Evolutionary conservation across 495 filamentous ascomycete species (phyloP).

Genomic region (Aspergillus mulundensis): DNA sequence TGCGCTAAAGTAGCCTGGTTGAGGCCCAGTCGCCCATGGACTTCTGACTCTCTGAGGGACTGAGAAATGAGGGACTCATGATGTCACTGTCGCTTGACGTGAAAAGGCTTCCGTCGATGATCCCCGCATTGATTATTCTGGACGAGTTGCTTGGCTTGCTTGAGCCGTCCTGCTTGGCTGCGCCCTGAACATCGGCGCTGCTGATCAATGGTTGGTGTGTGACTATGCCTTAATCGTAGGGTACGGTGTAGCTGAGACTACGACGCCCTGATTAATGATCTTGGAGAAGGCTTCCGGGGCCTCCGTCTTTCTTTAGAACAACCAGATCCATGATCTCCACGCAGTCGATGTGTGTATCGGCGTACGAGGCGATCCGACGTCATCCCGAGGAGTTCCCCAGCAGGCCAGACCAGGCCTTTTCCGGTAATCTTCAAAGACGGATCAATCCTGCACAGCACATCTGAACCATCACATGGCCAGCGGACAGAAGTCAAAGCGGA

Average conservation of each 20-base stretch:
- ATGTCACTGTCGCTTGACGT: constrained; percentile 1
- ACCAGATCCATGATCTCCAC: neutral
- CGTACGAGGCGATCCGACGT: neutral
- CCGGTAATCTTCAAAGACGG: constrained; percentile 7
- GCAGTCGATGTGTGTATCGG: neutral
- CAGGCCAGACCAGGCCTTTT: neutral
- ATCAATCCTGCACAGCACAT: constrained; percentile 6
- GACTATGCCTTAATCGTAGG: neutral
- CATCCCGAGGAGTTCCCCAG: neutral
- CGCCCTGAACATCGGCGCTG: constrained; percentile 5
- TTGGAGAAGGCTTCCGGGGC: neutral
- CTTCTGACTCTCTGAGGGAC: neutral
- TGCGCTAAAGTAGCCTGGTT: neutral
- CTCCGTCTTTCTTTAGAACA: neutral
- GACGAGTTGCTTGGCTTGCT: neutral
- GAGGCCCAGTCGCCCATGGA: neutral
- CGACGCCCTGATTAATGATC: neutral
- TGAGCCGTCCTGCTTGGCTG: neutral
- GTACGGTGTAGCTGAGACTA: neutral
- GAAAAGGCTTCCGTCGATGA: neutral
- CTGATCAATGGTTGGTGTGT: neutral
- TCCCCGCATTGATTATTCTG: neutral
- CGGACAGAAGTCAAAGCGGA: neutral
- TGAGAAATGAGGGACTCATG: neutral
- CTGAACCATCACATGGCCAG: constrained; percentile 9